phyloP scores from a whole-genome alignment of 331 rosid genomes.

The Pyrus hybrid region DNA sequence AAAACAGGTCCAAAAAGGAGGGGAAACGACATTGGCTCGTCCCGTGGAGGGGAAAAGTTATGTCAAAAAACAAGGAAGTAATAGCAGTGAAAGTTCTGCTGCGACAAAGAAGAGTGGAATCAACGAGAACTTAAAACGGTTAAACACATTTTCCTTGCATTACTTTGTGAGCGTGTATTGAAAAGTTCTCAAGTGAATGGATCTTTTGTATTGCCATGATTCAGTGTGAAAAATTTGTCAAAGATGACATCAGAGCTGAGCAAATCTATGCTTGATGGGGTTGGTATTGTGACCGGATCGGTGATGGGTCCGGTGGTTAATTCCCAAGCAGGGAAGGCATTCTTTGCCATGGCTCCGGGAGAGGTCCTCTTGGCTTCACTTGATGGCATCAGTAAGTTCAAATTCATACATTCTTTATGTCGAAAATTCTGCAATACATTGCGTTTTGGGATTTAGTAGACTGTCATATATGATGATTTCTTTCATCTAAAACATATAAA shows the following conservation, averaged over 20 bases:
- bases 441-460: not conserved
- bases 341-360: slow-evolving; percentile 83
- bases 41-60: slow-evolving; percentile 24
- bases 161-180: not conserved
- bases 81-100: slow-evolving; percentile 3
- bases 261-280: slow-evolving; percentile 65
- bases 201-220: not conserved
- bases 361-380: slow-evolving; percentile 83
- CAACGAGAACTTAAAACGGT: slow-evolving; percentile 77
- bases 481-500: not conserved
- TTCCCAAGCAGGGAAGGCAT: slow-evolving; percentile 71
- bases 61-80: slow-evolving; percentile 15
- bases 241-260: slow-evolving; percentile 64
- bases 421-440: not conserved
- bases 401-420: not conserved
- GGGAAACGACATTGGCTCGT: slow-evolving; percentile 54
- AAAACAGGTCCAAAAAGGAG: slow-evolving; percentile 78
- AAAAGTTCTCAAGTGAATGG: not conserved
- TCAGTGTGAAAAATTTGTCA: slow-evolving; percentile 53
- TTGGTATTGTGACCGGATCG: slow-evolving; percentile 61
- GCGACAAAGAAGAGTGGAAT: slow-evolving; percentile 39
- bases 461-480: not conserved
- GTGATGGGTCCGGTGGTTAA: slow-evolving; percentile 63
- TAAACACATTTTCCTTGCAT: not conserved
- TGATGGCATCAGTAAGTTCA: slow-evolving; percentile 84